Evolutionary conservation across 1,284 basidiomycete species (phyloP).

Genomic region (Cryptococcus sp.): DNA sequence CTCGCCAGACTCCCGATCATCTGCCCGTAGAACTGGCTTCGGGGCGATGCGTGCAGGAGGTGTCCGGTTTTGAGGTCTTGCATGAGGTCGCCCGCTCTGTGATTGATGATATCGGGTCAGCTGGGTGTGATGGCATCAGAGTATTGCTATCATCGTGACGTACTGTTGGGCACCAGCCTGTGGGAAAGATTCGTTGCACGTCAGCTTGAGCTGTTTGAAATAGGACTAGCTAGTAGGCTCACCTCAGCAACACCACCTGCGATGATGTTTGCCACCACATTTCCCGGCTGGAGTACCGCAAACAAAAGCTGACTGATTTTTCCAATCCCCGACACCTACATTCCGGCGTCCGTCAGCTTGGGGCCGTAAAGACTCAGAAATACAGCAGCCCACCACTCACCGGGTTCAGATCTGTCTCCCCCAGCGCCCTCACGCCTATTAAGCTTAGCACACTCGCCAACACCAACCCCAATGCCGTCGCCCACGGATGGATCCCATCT

Average conservation of each 20-base stretch:
- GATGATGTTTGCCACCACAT: conserved; percentile 92
- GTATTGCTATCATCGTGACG: conserved; percentile 34
- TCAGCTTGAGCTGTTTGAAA: not conserved
- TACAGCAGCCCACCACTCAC: conserved; percentile 51
- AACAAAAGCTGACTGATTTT: conserved; percentile 94
- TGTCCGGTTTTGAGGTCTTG: conserved; percentile 97
- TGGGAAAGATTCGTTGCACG: not conserved
- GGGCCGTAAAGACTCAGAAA: too few species aligned
- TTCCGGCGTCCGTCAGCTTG: not conserved
- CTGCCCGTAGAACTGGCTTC: conserved; percentile 84
- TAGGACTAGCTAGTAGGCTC: conserved; percentile 2
- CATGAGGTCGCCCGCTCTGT: conserved; percentile 92
- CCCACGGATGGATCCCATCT: conserved; percentile 91
- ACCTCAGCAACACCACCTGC: conserved; percentile 89
- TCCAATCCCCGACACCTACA: conserved; percentile 74
- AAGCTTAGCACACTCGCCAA: conserved; percentile 80
- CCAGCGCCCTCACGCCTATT: conserved; percentile 83
- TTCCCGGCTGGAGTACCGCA: conserved; percentile 88
- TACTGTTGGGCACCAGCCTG: conserved; percentile 85
- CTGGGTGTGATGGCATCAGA: not conserved
- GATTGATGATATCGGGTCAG: not conserved
- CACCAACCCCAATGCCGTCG: conserved; percentile 76
- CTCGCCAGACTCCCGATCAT: conserved; percentile 81
- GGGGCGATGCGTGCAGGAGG: conserved; percentile 76
- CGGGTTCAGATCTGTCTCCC: conserved; percentile 90